Base-by-base conservation (phyloP, 1,284 basidiomycete species). In the Phylloboletellus chloephorus region DNA sequence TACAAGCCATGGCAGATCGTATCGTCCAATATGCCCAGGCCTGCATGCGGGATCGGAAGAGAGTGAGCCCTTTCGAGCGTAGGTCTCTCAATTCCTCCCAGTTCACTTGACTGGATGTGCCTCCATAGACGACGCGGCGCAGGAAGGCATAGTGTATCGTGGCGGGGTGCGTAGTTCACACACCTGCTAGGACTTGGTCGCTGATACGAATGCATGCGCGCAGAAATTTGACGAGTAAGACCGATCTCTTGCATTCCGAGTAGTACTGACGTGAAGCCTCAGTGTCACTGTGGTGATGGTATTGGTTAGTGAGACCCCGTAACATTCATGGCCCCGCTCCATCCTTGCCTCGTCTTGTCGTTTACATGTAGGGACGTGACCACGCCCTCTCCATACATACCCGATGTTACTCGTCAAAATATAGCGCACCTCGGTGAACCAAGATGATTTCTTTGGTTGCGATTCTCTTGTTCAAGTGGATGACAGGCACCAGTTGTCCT, bases 1-100 rank as follows among this genome's bases (percentile, higher is more conserved):
- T 79, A 3, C 78, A 87, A 54, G 64, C 66, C 7, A 78, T 90
- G 57, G 82, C 88, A 3, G 77, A 88, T 52, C 72, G 76, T 8
- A 67, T 87, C 36, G 78, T 88, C 2, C 72, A 79, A 22, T 86
- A 85, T 55, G 76, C 88, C 1, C 71, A 71, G 41, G 61, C 69
- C 23, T 85, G 82, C 56, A 87, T 87, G 82, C 65, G 66, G 46
- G 79, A 78, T 50, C 73, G 68, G 45, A 70, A 64, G 31, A 68
- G 79, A 49, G 67, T 73, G 16, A 85, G 79, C 55, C 85, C 85
- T 2, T 88, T 88, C 53, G 78, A 83, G 63, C 69, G 82, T 76
- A 59, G 54, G 79, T 66, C 4, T 24, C 20, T 38, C 25, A 20
- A 13, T 13, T 26, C 44, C 20, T 17, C 23, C 16, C 5, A 3